phyloP scores from a whole-genome alignment of 257 asterid genomes.

The Coffea eugenioides region DNA sequence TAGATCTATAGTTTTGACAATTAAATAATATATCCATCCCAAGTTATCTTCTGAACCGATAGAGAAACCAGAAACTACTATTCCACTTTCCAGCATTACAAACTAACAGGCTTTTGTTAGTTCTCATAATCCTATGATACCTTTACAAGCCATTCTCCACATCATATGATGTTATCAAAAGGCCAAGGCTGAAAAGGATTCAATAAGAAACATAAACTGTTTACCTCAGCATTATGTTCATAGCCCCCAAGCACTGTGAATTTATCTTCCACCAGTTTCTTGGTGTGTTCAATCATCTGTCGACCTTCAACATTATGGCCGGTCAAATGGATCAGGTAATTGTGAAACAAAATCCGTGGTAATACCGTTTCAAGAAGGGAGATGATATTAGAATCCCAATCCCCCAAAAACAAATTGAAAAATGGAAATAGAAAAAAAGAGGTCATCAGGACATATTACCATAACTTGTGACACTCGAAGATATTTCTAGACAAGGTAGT shows the following conservation, averaged over 20 bases:
- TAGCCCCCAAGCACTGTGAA: slow-evolving; percentile 79
- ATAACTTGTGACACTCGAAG: slow-evolving; percentile 98
- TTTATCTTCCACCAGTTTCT: slow-evolving; percentile 91
- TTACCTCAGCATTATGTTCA: slow-evolving; percentile 91
- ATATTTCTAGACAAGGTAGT: slow-evolving; percentile 94
- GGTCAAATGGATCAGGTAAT: slow-evolving; percentile 23
- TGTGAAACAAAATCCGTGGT: slow-evolving; percentile 4
- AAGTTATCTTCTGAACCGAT: background rate
- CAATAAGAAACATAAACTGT: background rate
- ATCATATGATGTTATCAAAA: background rate
- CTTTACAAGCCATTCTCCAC: background rate
- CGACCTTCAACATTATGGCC: slow-evolving; percentile 58
- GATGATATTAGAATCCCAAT: background rate
- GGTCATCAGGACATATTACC: slow-evolving; percentile 45
- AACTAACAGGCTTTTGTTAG: background rate
- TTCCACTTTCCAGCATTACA: background rate
- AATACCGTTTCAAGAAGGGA: background rate
- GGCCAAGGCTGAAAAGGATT: background rate
- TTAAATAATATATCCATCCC: background rate
- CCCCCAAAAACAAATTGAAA: too few relatives aligned
- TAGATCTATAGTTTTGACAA: background rate
- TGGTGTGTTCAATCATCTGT: slow-evolving; percentile 97
- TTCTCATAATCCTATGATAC: background rate
- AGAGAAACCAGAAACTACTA: background rate
- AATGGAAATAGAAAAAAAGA: background rate